Conservation (phyloP, 306 rosid species). For the Fragaria nilgerrensis region DNA sequence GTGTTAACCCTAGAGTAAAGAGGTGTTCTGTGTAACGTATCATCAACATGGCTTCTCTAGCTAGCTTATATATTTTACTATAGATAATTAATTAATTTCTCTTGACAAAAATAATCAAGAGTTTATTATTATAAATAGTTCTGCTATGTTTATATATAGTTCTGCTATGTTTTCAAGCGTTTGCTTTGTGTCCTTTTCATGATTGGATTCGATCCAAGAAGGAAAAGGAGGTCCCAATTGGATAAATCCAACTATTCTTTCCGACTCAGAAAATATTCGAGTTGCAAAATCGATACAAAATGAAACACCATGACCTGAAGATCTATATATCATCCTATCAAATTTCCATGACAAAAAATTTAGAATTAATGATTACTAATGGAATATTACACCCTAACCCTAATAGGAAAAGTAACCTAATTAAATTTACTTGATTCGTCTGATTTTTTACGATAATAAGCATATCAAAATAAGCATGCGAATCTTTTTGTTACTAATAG, state of each 20-base stretch:
- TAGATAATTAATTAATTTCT: no score
- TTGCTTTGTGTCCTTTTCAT: constrained; percentile 15
- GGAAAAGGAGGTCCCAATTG: constrained; percentile 32
- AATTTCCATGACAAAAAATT: not conserved
- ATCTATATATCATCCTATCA: not conserved
- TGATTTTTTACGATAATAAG: no score
- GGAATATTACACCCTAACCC: no score
- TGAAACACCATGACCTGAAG: not conserved
- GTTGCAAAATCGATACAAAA: not conserved
- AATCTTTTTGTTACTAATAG: not conserved
- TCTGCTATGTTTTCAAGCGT: no score
- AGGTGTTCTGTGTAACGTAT: no score
- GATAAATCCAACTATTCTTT: constrained; percentile 26
- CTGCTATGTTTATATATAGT: no score
- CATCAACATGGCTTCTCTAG: no score
- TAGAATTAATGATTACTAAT: not conserved
- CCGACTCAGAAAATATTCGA: not conserved
- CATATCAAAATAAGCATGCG: no score
- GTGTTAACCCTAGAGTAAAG: no score
- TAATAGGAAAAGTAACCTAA: not conserved
- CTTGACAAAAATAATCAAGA: no score
- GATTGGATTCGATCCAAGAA: constrained; percentile 17
- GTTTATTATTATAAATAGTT: no score
- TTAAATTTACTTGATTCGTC: not conserved
- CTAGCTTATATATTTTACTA: no score